These are phyloP conservation scores for Amphirosellinia nigrospora DNA, from an alignment of 495 filamentous ascomycete species.

Conservation along the genomic window DNA sequence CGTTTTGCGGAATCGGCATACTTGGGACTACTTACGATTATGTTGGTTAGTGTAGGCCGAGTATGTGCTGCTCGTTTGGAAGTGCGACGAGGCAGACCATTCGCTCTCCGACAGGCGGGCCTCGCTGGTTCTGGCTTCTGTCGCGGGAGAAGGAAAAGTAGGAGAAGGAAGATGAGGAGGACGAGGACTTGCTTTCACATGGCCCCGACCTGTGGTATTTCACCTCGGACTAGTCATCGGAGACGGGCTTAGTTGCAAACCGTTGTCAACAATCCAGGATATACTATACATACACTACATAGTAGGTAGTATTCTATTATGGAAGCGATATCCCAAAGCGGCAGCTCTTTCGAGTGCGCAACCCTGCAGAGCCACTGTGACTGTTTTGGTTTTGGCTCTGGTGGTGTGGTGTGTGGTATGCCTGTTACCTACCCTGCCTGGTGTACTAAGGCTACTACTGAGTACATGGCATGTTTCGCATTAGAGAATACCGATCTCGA, in stretches of 20 bases:
- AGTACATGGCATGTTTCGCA: constrained; percentile 12
- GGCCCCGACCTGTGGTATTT: background rate
- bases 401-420: background rate
- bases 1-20: background rate
- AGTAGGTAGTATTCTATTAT: constrained; percentile 10
- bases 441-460: background rate
- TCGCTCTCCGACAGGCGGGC: background rate
- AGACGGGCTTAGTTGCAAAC: background rate
- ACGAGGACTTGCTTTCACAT: background rate
- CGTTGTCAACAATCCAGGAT: constrained; percentile 16
- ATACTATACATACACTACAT: too few relatives aligned
- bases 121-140: background rate
- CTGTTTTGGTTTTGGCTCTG: constrained; percentile 2
- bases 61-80: constrained; percentile 17
- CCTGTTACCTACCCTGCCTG: background rate
- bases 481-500: background rate
- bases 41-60: background rate
- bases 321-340: constrained; percentile 15
- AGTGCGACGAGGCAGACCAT: background rate
- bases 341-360: constrained; percentile 13
- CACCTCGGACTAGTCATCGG: constrained; percentile 10
- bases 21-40: too few relatives aligned
- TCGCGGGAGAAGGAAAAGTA: too few relatives aligned
- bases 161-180: background rate
- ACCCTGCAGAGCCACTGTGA: background rate